Evolutionary conservation across 352 stramenopile genomes (phyloP), one percentile per base, ranked within the genome.

Genomic region (Globisporangium takayamanum): DNA sequence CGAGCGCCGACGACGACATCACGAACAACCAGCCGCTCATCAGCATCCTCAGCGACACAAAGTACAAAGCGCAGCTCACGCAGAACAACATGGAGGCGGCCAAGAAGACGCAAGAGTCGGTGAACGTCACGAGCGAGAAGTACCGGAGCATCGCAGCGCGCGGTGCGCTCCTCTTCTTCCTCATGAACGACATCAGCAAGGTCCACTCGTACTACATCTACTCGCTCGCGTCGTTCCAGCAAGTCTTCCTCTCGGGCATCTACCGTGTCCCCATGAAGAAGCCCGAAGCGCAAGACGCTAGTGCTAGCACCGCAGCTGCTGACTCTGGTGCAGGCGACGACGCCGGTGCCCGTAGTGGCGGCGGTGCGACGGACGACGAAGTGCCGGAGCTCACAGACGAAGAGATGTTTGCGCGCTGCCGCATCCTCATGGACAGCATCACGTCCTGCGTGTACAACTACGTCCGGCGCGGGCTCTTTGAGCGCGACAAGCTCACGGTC

Each of bases 191-290:
- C 56, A 94, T 98, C 61, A 91, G 87, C 67, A 98, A 98, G 72
- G 92, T 98, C 20, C 94, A 98, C 60, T 96, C 89, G 51, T 98
- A 98, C 76, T 98, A 98, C 70, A 98, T 98, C 62, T 98, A 98
- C 67, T 98, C 89, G 36, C 87, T 98, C 12, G 92, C 89, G 22
- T 94, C 92, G 2, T 99, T 99, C 83, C 94, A 97, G 57, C 88
- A 95, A 53, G 94, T 98, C 18, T 97, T 98, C 66, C 83, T 98
- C 47, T 95, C 94, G 33, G 95, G 91, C 26, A 98, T 98, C 53
- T 97, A 97, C 56, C 77, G 81, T 4, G 90, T 97, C 7, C 89
- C 90, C 1, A 63, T 86, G 53, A 73, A 62, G 25, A 80, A 68
- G 41, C 69, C 59, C 52, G 63, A 72, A 10, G n/a, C 18, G n/a